phyloP scores from a whole-genome alignment of 2,329 filamentous ascomycete genomes.

The Monascus ruber region DNA sequence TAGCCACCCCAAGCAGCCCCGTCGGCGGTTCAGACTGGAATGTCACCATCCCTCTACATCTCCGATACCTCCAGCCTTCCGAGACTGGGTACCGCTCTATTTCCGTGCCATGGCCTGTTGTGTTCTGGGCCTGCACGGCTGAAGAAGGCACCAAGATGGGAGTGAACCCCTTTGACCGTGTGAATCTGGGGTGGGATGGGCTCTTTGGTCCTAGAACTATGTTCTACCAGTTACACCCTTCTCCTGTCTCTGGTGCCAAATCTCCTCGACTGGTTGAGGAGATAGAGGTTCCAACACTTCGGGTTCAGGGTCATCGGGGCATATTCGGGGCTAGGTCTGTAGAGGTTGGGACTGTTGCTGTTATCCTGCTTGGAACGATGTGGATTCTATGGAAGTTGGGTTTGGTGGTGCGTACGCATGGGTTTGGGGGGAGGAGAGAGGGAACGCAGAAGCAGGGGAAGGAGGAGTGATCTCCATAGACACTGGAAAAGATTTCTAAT shows the following conservation, averaged over 20 bases:
- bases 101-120: conserved; percentile 63
- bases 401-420: conserved; percentile 15
- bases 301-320: conserved; percentile 40
- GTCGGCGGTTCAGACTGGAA: conserved; percentile 16
- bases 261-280: conserved; percentile 37
- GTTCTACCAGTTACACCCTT: conserved; percentile 67
- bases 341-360: conserved; percentile 45
- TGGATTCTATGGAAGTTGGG: conserved; percentile 56
- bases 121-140: conserved; percentile 82
- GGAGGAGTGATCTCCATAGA: conserved; percentile 3
- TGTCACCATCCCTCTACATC: conserved; percentile 60
- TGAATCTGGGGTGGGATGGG: conserved; percentile 74
- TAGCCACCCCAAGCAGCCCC: conserved; percentile 45
- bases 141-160: conserved; percentile 51
- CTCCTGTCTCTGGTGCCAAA: conserved; percentile 13
- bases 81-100: conserved; percentile 43
- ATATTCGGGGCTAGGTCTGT: conserved; percentile 26
- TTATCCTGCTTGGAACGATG: conserved; percentile 53
- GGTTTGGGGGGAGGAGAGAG: conserved; percentile 4
- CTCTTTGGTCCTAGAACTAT: conserved; percentile 65
- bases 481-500: too few relatives aligned
- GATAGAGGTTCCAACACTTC: conserved; percentile 55
- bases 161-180: conserved; percentile 72
- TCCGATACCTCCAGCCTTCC: conserved; percentile 65
- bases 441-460: conserved; percentile 1